A percentile compares a stretch with the other conserved stretches of the same genome.
These are phyloP conservation scores for Diplodia scrobiculata DNA, from an alignment of 2,329 filamentous ascomycete genomes.

Conservation along the genomic window DNA sequence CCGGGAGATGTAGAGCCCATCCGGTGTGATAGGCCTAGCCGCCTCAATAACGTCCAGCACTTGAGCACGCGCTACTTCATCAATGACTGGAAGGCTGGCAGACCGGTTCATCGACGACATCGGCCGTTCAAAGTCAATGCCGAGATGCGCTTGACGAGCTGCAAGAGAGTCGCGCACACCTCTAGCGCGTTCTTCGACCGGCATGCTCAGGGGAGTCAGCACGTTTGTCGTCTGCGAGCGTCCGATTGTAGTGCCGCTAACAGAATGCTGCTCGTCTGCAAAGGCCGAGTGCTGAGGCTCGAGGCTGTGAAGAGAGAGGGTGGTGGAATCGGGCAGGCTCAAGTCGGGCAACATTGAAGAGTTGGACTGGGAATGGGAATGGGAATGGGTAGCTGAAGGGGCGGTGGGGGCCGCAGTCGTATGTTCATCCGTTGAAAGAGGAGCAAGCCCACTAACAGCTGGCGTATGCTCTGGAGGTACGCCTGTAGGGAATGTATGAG, in stretches of 20 bases:
- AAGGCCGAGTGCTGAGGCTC: not conserved
- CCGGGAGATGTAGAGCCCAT: slow-evolving; percentile 51
- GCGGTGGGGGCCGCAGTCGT: slow-evolving; percentile 5
- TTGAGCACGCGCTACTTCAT: slow-evolving; percentile 47
- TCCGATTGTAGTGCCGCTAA: not conserved
- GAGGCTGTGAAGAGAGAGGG: slow-evolving; percentile 14
- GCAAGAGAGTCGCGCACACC: slow-evolving; percentile 10
- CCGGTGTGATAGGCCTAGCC: slow-evolving; percentile 53
- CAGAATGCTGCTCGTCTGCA: not conserved
- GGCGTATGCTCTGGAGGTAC: slow-evolving; percentile 28
- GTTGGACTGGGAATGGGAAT: slow-evolving; percentile 11
- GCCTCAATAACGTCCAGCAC: slow-evolving; percentile 57
- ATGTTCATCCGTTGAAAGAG: slow-evolving; percentile 13
- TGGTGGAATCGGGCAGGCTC: slow-evolving; percentile 17
- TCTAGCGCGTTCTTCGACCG: not conserved
- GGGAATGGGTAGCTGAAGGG: not conserved
- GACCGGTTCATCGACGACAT: slow-evolving; percentile 42
- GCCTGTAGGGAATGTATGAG: slow-evolving; percentile 30
- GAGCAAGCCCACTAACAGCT: slow-evolving; percentile 24
- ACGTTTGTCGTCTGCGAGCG: not conserved
- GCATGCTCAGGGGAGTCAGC: not conserved
- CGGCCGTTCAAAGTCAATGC: slow-evolving; percentile 41
- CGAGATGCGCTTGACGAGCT: not conserved
- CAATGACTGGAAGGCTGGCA: slow-evolving; percentile 43
- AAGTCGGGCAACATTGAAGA: slow-evolving; percentile 12